Conservation (phyloP, 2,329 filamentous ascomycete species). For the Cadophora sp. region DNA sequence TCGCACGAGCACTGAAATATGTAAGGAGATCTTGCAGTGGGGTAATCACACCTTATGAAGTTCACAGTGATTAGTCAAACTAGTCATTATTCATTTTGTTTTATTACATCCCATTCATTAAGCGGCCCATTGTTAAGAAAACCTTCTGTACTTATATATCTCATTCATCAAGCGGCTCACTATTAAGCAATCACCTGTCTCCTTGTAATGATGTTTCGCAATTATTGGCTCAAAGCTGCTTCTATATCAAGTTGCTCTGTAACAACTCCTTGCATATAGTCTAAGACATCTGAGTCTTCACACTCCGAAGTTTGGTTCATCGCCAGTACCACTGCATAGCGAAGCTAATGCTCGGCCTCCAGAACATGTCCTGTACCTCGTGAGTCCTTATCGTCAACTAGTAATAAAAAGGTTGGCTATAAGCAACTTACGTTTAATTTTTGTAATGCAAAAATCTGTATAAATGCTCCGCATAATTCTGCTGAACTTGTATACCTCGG, state of each 20-base stretch:
- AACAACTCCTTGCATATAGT: slow-evolving; percentile 6
- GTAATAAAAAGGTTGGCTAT: not conserved
- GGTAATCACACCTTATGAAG: slow-evolving; percentile 8
- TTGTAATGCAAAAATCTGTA: slow-evolving; percentile 8
- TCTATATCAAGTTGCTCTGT: slow-evolving; percentile 17
- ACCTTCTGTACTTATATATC: not conserved
- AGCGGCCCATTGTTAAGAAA: too few species aligned
- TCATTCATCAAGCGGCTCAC: slow-evolving; percentile 10
- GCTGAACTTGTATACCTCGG: slow-evolving; percentile 6
- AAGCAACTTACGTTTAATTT: slow-evolving; percentile 5
- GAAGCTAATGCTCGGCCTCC: slow-evolving; percentile 9
- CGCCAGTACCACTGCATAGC: slow-evolving; percentile 9
- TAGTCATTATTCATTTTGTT: too few species aligned
- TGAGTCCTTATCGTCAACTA: not conserved
- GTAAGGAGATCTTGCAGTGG: slow-evolving; percentile 6
- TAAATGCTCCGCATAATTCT: slow-evolving; percentile 4
- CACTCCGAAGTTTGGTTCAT: slow-evolving; percentile 11
- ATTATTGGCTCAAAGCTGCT: slow-evolving; percentile 13
- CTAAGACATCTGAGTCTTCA: slow-evolving; percentile 12
- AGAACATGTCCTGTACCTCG: not conserved
- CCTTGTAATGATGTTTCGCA: slow-evolving; percentile 16
- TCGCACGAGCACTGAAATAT: not conserved
- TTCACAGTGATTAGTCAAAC: not conserved
- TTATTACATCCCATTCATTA: too few species aligned
- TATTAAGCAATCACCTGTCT: slow-evolving; percentile 11